A percentile compares a stretch with the other conserved stretches of the same genome.
Evolutionary conservation across 2,329 filamentous ascomycete species (phyloP).

Genomic region (Moelleriella libera): DNA sequence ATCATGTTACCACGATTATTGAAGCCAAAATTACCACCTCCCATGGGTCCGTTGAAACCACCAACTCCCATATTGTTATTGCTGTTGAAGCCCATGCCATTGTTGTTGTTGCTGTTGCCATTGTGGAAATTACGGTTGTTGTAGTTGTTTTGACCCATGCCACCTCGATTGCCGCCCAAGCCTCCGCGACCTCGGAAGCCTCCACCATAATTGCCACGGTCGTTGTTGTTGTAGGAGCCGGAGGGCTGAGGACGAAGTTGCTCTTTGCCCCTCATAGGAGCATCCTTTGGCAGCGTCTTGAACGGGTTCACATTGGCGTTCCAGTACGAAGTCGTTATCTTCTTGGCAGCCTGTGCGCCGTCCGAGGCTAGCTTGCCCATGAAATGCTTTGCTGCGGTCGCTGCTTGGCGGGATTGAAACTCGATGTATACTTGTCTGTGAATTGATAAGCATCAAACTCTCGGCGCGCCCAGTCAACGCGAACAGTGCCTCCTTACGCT

Average conservation of each 20-base stretch:
- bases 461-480: no score
- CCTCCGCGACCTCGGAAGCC: conserved; percentile 39
- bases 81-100: conserved; percentile 32
- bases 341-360: conserved; percentile 44
- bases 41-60: conserved; percentile 33
- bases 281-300: conserved; percentile 80
- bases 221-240: conserved; percentile 28
- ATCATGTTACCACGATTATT: conserved; percentile 23
- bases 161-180: conserved; percentile 27
- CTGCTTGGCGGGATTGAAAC: conserved; percentile 68
- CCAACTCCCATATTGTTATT: conserved; percentile 28
- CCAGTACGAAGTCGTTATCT: conserved; percentile 61
- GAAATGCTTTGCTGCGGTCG: conserved; percentile 70
- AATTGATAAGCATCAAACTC: not conserved
- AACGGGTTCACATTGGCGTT: conserved; percentile 73
- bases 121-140: conserved; percentile 22
- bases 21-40: conserved; percentile 37
- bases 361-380: conserved; percentile 51
- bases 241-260: conserved; percentile 38
- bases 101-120: conserved; percentile 26
- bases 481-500: conserved; percentile 45
- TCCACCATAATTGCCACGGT: conserved; percentile 28
- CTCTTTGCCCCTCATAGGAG: conserved; percentile 48
- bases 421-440: conserved; percentile 67
- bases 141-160: conserved; percentile 25